Percentiles rank a stretch among this genome's conserved stretches.
These are phyloP conservation scores for Triangularia setosa DNA, from an alignment of 2,329 filamentous ascomycete species.

Conservation along the genomic window DNA sequence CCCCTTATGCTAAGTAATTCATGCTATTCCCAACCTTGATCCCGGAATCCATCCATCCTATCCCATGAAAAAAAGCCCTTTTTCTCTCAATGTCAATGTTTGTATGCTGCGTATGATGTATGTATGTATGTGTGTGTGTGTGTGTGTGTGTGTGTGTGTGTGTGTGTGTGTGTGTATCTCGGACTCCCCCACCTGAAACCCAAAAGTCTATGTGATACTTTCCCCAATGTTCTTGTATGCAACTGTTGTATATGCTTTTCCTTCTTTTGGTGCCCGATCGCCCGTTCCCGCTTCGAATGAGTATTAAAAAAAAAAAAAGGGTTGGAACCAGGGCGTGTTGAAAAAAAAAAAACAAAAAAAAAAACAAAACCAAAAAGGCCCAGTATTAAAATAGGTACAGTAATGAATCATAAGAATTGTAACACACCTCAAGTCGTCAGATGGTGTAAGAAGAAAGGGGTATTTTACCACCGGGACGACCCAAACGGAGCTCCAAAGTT, in stretches of 20 bases:
- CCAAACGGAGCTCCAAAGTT: conserved; percentile 49
- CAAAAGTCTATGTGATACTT: not conserved
- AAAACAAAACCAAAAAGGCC: not conserved
- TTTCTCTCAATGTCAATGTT: not conserved
- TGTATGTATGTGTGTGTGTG: not conserved
- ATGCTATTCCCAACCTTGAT: not conserved
- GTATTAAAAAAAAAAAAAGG: not conserved
- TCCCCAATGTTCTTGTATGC: not conserved
- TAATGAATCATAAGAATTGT: not conserved
- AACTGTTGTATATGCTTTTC: not conserved
- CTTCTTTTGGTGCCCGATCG: not conserved
- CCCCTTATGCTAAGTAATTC: not conserved
- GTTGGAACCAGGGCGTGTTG: not conserved
- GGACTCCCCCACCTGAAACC: not conserved
- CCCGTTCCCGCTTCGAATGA: not conserved
- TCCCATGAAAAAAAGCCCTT: not conserved
- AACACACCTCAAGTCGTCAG: not conserved
- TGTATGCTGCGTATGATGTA: not conserved
- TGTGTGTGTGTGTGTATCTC: not conserved
- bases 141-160: not conserved
- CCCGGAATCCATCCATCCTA: not conserved
- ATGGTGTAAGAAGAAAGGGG: not conserved
- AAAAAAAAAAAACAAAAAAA: not conserved
- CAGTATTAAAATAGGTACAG: not conserved
- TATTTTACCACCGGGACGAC: conserved; percentile 18